Conservation (phyloP, 495 filamentous ascomycete species). For the Trichoderma parareesei region DNA sequence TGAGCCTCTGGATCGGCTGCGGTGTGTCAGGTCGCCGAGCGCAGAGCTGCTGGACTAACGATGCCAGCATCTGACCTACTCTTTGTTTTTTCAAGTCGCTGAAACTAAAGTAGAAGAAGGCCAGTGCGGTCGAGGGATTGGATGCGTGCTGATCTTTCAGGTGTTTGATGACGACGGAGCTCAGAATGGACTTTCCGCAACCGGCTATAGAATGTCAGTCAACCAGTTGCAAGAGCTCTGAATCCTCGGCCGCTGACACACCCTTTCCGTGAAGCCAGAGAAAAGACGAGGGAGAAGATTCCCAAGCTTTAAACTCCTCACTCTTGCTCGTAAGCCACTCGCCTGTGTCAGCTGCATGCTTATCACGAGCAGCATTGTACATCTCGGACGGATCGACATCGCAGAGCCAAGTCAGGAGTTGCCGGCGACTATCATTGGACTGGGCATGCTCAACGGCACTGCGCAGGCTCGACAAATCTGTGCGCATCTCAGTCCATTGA, state of each 20-base stretch:
- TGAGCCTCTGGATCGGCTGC: neutral
- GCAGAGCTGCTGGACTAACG: neutral
- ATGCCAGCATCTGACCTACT: neutral
- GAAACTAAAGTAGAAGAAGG: neutral
- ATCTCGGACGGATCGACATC: neutral
- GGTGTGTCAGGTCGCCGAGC: neutral
- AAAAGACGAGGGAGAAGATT: neutral
- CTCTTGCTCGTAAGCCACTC: neutral
- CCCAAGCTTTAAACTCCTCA: neutral
- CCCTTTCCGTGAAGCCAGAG: neutral
- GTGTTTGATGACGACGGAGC: neutral
- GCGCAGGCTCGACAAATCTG: neutral
- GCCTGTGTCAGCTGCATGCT: neutral
- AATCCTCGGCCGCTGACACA: neutral
- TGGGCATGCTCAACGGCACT: neutral
- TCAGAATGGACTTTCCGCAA: neutral
- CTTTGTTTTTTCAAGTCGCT: neutral
- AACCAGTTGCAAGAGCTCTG: neutral
- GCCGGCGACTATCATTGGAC: neutral
- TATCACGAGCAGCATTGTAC: neutral
- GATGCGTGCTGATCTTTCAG: neutral
- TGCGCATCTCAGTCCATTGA: neutral
- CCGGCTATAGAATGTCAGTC: neutral
- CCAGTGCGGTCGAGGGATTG: neutral
- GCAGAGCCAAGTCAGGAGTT: neutral